phyloP scores from a whole-genome alignment of 441 rosid genomes.

The Populus hybrid region DNA sequence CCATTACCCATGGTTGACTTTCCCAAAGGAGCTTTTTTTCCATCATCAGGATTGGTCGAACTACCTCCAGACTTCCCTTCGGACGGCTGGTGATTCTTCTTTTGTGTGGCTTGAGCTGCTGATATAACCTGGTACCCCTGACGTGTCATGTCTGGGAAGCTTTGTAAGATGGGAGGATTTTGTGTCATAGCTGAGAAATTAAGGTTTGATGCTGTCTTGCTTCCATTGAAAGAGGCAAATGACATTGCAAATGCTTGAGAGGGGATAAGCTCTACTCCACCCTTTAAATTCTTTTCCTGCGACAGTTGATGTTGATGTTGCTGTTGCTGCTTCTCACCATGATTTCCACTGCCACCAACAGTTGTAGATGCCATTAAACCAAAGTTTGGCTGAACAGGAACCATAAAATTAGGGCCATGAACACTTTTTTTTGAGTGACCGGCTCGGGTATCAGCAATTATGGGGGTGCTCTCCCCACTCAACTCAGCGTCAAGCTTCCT shows the following conservation, averaged over 20 bases:
- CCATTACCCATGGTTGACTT: constrained; percentile 31
- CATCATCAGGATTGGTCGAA: constrained; percentile 46
- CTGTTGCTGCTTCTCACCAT: constrained; percentile 42
- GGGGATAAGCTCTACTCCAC: constrained; percentile 48
- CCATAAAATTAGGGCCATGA: constrained; percentile 47
- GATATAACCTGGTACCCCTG: constrained; percentile 49
- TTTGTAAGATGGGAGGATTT: constrained; percentile 59
- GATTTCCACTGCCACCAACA: constrained; percentile 31
- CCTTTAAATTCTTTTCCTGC: constrained; percentile 35
- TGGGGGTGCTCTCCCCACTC: constrained; percentile 55
- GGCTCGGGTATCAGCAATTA: constrained; percentile 52
- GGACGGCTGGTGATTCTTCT: constrained; percentile 47
- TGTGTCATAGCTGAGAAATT: constrained; percentile 59
- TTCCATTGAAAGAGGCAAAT: constrained; percentile 53
- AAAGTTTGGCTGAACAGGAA: constrained; percentile 52
- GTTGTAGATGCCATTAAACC: constrained; percentile 42
- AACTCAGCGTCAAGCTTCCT: constrained; percentile 40
- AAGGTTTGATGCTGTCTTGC: constrained; percentile 37
- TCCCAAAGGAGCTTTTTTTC: constrained; percentile 48
- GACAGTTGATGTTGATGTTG: constrained; percentile 36
- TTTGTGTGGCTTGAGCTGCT: constrained; percentile 51
- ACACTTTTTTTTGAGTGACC: constrained; percentile 31
- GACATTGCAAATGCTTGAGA: constrained; percentile 73
- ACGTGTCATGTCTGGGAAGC: constrained; percentile 53
- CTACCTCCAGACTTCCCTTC: constrained; percentile 49